Base-by-base conservation (phyloP, 2,329 filamentous ascomycete genomes). In the Aspergillus jensenii region DNA sequence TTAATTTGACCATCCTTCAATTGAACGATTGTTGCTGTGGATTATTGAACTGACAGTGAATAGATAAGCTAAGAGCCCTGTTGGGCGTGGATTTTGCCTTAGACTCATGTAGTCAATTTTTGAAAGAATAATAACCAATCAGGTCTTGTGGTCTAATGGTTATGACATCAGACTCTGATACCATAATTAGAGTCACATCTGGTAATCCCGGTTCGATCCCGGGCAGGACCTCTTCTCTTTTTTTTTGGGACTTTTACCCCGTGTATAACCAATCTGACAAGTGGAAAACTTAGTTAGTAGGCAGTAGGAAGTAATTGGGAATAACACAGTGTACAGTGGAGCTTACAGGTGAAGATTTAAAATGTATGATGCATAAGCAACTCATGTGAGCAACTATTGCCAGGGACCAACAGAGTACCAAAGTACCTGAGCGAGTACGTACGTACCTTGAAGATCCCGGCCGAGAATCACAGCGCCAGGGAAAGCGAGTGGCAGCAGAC, bases 101-200 rank as follows among this genome's bases (percentile, higher is more conserved):
- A n/a, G 50, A 9, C 21, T 39, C 25, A 39, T 54, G 19, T 43
- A 17, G 41, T 14, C n/a, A 47, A 39, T 39, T 14, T n/a, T 7
- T 37, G 14, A 46, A 46, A n/a, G 6, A 11, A 2, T 11, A 8
- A 2, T 44, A 54, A 21, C 44, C 43, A 58, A 49, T 11, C 27
- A 39, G 56, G 56, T 58, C 37, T 19, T 58, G 35, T 58, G 56
- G 56, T 58, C 56, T 58, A 58, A 58, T 58, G 56, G 56, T 58
- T 17, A 58, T 58, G 50, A 53, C 56, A 58, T 58, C 56, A 58
- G 56, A 58, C 56, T 58, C 56, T 58, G 56, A 58, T 47, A 45
- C 12, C 41, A 25, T 47, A 50, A 37, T 39, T 55, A 40, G 45
- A 49, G 44, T 48, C 45, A 46, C 17, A 58, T 58, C 50, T 53